Percentiles rank a stretch among this genome's conserved stretches.
These are phyloP conservation scores for Chrysoporthe puriensis DNA, from an alignment of 2,329 filamentous ascomycete species.

Conservation along the genomic window DNA sequence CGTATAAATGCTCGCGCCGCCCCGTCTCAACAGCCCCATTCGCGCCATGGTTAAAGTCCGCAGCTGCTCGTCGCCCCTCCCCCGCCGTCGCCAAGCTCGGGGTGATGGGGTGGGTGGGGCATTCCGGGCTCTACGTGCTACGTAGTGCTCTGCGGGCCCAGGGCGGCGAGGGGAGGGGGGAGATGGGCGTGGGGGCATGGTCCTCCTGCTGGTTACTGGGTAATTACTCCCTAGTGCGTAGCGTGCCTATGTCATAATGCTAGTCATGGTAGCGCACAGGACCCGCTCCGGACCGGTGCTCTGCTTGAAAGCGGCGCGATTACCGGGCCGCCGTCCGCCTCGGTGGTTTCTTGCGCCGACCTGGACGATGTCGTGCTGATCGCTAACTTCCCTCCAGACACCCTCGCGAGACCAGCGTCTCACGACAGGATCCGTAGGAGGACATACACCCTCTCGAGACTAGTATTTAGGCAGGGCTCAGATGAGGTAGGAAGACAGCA, in stretches of 20 bases:
- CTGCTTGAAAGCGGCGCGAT: background rate
- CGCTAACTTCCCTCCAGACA: too few species aligned
- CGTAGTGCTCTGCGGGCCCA: too few species aligned
- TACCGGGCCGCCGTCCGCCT: background rate
- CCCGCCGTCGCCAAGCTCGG: constrained; percentile 12
- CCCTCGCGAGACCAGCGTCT: too few species aligned
- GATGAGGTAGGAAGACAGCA: too few species aligned
- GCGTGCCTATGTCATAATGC: background rate
- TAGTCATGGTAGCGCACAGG: too few species aligned
- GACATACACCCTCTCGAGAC: too few species aligned
- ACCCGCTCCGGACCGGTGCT: background rate
- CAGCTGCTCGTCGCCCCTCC: constrained; percentile 6
- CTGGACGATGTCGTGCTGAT: background rate
- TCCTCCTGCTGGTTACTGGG: background rate
- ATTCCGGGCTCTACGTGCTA: too few species aligned
- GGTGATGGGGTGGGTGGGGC: background rate
- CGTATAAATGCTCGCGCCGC: constrained; percentile 4
- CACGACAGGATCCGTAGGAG: too few species aligned
- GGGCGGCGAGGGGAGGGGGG: too few species aligned
- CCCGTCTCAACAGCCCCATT: background rate
- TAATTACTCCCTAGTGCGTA: background rate
- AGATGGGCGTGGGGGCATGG: background rate
- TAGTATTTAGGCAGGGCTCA: too few species aligned
- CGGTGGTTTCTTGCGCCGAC: background rate
- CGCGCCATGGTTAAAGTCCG: background rate